phyloP scores from a whole-genome alignment of 176 grass and related monocot genomes.

The Bothriochloa decipiens region DNA sequence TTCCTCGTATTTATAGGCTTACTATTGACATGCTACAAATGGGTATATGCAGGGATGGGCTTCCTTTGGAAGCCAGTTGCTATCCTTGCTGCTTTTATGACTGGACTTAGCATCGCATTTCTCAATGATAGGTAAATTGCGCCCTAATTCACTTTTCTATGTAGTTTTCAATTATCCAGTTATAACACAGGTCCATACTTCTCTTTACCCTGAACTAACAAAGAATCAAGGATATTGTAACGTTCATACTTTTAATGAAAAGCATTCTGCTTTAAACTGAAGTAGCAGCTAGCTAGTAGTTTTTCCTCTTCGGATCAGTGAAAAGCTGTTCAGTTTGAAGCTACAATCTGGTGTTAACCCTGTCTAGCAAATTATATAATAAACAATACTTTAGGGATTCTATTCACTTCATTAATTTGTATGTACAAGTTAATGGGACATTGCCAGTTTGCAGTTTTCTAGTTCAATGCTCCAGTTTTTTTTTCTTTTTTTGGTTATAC shows the following conservation, averaged over 20 bases:
- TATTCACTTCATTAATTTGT: neutral
- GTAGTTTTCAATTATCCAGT: neutral
- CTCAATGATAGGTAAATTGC: constrained; percentile 84
- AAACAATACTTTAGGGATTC: neutral
- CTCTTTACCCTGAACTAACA: constrained; percentile 26
- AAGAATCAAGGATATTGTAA: constrained; percentile 15
- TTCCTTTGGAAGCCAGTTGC: constrained; percentile 92
- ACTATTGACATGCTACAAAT: constrained; percentile 33
- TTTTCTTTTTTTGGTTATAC: neutral
- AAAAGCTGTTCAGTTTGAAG: neutral
- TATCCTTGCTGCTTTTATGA: constrained; percentile 84
- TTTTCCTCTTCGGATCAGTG: constrained; percentile 3
- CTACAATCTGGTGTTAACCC: neutral
- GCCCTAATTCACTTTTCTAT: neutral
- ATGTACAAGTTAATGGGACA: neutral
- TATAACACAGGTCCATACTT: neutral
- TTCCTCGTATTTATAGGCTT: constrained; percentile 17
- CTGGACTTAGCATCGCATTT: constrained; percentile 79
- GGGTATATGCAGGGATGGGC: constrained; percentile 61
- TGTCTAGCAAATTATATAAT: neutral
- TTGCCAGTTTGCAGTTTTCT: neutral
- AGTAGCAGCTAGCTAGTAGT: neutral
- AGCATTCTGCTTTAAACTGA: neutral
- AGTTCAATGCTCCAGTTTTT: neutral
- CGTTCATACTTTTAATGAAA: neutral